These are phyloP conservation scores for Cymodocea nodosa DNA, from an alignment of 116 monocot genomes.

Conservation along the genomic window DNA sequence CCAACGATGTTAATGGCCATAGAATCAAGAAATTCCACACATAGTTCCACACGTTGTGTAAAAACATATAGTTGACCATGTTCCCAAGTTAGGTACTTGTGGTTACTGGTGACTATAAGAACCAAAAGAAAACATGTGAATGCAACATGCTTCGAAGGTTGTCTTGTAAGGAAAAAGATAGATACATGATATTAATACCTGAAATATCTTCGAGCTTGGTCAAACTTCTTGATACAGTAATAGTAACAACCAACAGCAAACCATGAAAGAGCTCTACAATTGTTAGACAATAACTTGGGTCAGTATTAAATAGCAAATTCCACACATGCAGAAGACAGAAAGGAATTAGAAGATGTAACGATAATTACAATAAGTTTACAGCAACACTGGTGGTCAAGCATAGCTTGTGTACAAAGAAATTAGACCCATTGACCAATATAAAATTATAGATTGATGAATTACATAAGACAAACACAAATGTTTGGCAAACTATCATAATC, in stretches of 20 bases:
- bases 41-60: no score
- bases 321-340: not conserved
- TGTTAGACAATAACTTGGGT: not conserved
- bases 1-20: no score
- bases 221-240: slow-evolving; percentile 88
- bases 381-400: not conserved
- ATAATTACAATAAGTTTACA: not conserved
- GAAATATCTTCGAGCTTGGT: slow-evolving; percentile 86
- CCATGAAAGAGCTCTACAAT: slow-evolving; percentile 66
- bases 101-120: no score
- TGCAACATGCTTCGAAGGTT: not conserved
- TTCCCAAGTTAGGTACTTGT: no score
- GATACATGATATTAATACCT: slow-evolving; percentile 30
- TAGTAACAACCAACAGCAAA: slow-evolving; percentile 99
- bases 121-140: no score
- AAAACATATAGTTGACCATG: no score
- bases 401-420: not conserved
- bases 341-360: not conserved
- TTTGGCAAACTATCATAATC: not conserved
- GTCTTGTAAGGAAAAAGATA: not conserved
- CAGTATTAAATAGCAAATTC: not conserved
- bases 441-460: no score
- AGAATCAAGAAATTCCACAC: no score
- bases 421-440: no score
- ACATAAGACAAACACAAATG: not conserved